Evolutionary conservation across 129 eudicot species (phyloP).

Genomic region (carrot (Daucus carota)): DNA sequence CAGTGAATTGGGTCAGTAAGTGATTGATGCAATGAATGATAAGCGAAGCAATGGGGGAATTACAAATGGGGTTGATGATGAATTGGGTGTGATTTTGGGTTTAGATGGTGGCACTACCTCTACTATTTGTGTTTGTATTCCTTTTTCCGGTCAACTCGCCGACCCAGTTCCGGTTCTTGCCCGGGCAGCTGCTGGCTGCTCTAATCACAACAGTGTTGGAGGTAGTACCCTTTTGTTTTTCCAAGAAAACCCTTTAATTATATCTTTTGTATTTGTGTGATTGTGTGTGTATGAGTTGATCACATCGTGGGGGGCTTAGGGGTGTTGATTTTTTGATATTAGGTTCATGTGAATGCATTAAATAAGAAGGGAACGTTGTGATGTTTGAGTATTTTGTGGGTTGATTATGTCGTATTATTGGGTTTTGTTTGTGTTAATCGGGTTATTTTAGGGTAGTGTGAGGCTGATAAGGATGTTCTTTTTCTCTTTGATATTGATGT

Average conservation of each 20-base stretch:
- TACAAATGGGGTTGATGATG: not conserved
- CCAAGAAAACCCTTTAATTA: not conserved
- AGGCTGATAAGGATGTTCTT: too few species aligned
- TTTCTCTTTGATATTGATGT: too few species aligned
- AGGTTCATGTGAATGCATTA: not conserved
- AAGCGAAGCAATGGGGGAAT: not conserved
- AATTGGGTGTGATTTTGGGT: constrained; percentile 48
- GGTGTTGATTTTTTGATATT: not conserved
- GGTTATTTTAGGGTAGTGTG: too few species aligned
- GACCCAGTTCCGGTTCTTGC: constrained; percentile 53
- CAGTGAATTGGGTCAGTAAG: not conserved
- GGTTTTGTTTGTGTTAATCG: too few species aligned
- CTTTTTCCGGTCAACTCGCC: constrained; percentile 29
- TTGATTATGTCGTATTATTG: too few species aligned
- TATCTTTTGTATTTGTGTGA: not conserved
- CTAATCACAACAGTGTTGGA: constrained; percentile 86
- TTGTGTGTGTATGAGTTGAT: not conserved
- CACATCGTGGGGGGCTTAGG: not conserved
- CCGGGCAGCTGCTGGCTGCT: constrained; percentile 79
- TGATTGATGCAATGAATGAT: not conserved
- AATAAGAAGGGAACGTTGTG: not conserved
- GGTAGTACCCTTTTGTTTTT: constrained; percentile 47
- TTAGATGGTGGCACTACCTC: constrained; percentile 80
- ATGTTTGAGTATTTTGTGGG: not conserved
- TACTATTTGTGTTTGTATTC: constrained; percentile 63